A percentile compares a stretch with the other conserved stretches of the same genome.
Evolutionary conservation across 768 basidiomycete genomes (phyloP).

Genomic region (Boletus coccyginus): DNA sequence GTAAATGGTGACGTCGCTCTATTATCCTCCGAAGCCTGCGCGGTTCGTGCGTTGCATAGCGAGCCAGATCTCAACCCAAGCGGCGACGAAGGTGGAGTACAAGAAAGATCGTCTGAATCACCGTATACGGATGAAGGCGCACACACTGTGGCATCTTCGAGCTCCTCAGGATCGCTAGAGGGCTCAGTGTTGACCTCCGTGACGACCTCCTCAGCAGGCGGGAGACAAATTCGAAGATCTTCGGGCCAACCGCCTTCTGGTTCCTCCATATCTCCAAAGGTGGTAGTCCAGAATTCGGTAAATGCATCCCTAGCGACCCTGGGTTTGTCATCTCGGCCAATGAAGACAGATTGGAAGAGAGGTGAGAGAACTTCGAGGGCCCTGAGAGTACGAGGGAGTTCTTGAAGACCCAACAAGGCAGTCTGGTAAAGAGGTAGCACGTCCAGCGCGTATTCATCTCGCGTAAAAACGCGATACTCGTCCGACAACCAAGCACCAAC

Average conservation of each 20-base stretch:
- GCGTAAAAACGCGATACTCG: constrained; percentile 45
- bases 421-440: constrained; percentile 65
- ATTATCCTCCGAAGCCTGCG: not conserved
- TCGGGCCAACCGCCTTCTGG: constrained; percentile 57
- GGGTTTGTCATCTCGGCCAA: constrained; percentile 47
- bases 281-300: constrained; percentile 56
- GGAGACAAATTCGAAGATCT: constrained; percentile 38
- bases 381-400: constrained; percentile 38
- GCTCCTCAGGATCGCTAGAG: constrained; percentile 26
- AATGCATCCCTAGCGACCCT: constrained; percentile 49
- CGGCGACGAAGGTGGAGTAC: constrained; percentile 12
- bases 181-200: constrained; percentile 15
- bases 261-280: constrained; percentile 39
- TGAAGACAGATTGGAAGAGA: constrained; percentile 58
- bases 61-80: not conserved
- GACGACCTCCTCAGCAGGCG: not conserved
- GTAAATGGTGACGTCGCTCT: constrained; percentile 18
- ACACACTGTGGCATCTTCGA: constrained; percentile 11
- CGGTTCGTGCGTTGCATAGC: not conserved
- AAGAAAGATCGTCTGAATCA: constrained; percentile 4
- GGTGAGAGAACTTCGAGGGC: constrained; percentile 48
- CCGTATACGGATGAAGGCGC: not conserved
- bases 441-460: constrained; percentile 57
- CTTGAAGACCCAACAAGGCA: constrained; percentile 48
- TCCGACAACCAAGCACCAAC: constrained; percentile 64